Percentiles rank a stretch among this genome's conserved stretches.
Evolutionary conservation across 495 filamentous ascomycete species (phyloP).

Genomic region (Neurospora terricola): DNA sequence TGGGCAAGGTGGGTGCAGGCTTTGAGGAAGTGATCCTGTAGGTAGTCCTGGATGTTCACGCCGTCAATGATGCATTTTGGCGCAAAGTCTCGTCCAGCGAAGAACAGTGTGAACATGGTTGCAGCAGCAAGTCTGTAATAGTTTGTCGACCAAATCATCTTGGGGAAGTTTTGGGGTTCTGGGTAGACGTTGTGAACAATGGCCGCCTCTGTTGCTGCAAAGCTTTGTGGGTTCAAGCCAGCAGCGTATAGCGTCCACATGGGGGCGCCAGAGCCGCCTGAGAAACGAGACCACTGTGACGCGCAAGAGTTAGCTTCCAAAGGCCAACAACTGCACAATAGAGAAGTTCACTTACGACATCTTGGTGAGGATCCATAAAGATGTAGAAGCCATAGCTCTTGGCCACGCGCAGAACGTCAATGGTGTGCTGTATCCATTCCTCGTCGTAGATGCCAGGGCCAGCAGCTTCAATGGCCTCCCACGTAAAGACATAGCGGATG

Average conservation of each 20-base stretch:
- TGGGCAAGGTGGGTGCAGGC: slow-evolving; percentile 73
- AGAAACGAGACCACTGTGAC: slow-evolving; percentile 78
- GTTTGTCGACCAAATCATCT: slow-evolving; percentile 99
- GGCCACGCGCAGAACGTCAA: slow-evolving; percentile 69
- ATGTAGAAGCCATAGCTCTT: slow-evolving; percentile 89
- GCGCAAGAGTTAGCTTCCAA: not conserved
- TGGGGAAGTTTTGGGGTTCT: slow-evolving; percentile 79
- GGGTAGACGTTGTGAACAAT: slow-evolving; percentile 91
- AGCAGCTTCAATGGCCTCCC: slow-evolving; percentile 95
- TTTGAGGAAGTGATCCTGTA: slow-evolving; percentile 76
- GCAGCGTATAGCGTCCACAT: slow-evolving; percentile 97
- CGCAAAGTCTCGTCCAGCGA: slow-evolving; percentile 84
- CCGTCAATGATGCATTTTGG: slow-evolving; percentile 94
- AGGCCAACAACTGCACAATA: not conserved
- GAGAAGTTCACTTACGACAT: slow-evolving; percentile 55
- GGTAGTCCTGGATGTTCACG: slow-evolving; percentile 90
- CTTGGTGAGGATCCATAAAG: slow-evolving; percentile 97
- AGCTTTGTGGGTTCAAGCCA: slow-evolving; percentile 75
- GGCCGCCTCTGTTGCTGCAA: slow-evolving; percentile 81
- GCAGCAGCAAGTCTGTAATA: slow-evolving; percentile 81
- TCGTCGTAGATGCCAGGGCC: slow-evolving; percentile 94
- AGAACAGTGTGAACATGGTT: slow-evolving; percentile 92
- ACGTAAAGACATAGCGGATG: slow-evolving; percentile 93
- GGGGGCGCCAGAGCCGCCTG: slow-evolving; percentile 88
- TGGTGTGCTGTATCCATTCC: slow-evolving; percentile 85